Conservation (phyloP, 345 rosid genomes). For the Salix dunnii region DNA sequence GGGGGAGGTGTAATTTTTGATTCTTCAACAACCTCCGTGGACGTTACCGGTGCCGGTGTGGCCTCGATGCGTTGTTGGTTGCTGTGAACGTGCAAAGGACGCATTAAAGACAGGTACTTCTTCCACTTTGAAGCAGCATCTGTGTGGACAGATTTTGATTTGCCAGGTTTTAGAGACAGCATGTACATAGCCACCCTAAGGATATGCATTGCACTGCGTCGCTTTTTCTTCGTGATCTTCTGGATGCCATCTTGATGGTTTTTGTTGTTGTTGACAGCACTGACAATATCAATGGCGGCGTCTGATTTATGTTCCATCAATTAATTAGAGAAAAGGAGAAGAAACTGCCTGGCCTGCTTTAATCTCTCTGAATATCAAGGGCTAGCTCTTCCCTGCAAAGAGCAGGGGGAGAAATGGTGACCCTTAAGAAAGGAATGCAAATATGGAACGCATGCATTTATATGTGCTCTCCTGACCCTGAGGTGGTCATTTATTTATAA, state of each 20-base stretch:
- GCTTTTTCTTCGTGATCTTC: conserved; percentile 30
- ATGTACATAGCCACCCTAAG: conserved; percentile 45
- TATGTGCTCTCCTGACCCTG: not conserved
- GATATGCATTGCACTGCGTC: conserved; percentile 36
- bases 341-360: not conserved
- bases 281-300: not conserved
- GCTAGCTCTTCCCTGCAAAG: conserved; percentile 10
- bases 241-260: not conserved
- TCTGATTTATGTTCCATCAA: conserved; percentile 18
- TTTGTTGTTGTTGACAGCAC: conserved; percentile 11
- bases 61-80: not conserved
- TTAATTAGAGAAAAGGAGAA: conserved; percentile 1
- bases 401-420: conserved; percentile 4
- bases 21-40: not conserved
- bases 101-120: conserved; percentile 18
- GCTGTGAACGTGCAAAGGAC: conserved; percentile 18
- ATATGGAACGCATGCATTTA: not conserved
- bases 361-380: not conserved
- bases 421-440: not conserved
- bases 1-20: not conserved
- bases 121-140: conserved; percentile 21
- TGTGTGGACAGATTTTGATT: conserved; percentile 26
- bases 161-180: conserved; percentile 34
- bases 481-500: not conserved
- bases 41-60: not conserved